Conservation (phyloP, 768 basidiomycete genomes). For the Russula emetica region DNA sequence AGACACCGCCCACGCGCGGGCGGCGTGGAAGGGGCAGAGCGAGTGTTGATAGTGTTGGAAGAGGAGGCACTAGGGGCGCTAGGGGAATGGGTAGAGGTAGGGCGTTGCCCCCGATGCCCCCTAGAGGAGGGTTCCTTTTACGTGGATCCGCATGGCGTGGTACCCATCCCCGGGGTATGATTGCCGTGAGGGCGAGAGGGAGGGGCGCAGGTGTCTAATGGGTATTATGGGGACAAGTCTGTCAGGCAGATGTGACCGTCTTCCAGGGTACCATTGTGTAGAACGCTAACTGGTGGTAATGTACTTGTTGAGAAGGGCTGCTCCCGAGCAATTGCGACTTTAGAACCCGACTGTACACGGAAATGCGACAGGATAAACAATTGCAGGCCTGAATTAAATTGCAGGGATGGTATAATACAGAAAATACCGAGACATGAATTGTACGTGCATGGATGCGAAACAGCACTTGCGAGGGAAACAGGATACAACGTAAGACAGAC, state of each 20-base stretch:
- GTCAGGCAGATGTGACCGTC: not conserved
- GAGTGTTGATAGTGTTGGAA: constrained; percentile 7
- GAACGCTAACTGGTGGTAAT: not conserved
- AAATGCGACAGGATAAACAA: not conserved
- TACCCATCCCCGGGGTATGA: not conserved
- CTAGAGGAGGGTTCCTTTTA: constrained; percentile 19
- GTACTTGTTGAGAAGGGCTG: not conserved
- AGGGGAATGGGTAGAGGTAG: constrained; percentile 9
- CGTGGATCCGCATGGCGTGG: constrained; percentile 18
- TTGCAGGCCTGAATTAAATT: not conserved
- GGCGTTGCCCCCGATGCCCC: constrained; percentile 20
- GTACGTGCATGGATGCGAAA: not conserved
- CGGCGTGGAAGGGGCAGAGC: constrained; percentile 16
- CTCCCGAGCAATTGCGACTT: not conserved
- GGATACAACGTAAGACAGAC: not conserved
- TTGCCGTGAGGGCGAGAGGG: not conserved
- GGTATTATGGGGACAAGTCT: not conserved
- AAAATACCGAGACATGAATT: constrained; percentile 1
- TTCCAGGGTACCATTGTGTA: not conserved
- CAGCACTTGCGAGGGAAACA: not conserved
- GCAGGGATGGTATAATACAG: not conserved
- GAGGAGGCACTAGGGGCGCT: constrained; percentile 1
- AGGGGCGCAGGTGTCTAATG: constrained; percentile 1
- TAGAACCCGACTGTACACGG: too few species aligned
- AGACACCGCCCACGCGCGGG: constrained; percentile 6